Conservation (phyloP, 345 rosid species). For the Brassica incana region DNA sequence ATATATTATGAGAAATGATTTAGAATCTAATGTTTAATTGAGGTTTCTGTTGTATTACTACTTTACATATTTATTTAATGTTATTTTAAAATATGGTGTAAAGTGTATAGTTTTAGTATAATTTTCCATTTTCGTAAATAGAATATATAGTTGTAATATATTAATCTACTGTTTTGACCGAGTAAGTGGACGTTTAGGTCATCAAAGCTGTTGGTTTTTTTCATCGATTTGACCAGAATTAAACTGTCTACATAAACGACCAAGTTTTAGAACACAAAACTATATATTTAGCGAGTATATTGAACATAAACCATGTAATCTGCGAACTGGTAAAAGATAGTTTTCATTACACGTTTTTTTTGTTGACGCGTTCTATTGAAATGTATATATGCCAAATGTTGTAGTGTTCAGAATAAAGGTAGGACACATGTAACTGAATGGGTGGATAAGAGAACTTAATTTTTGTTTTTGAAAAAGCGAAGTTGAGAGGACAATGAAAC, state of each 20-base stretch:
- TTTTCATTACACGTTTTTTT: conserved; percentile 29
- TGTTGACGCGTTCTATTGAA: conserved; percentile 21
- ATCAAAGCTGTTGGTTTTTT: background rate
- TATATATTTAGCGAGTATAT: background rate
- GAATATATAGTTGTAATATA: background rate
- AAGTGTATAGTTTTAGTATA: background rate
- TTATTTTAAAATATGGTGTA: background rate
- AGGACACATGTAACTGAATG: conserved; percentile 6
- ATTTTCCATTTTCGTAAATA: background rate
- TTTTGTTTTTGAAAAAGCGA: background rate
- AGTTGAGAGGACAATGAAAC: conserved; percentile 32
- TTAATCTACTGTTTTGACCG: background rate
- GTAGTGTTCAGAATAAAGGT: background rate
- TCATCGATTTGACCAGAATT: background rate
- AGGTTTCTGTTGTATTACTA: background rate
- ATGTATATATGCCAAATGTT: conserved; percentile 32
- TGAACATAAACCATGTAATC: conserved; percentile 12
- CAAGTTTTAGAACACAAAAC: background rate
- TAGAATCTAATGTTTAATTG: background rate
- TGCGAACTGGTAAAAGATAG: background rate
- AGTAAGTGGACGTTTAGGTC: background rate
- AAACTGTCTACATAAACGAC: background rate
- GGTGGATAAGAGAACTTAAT: conserved; percentile 2
- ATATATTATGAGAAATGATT: background rate
- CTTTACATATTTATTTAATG: background rate